These are phyloP conservation scores for Neurospora sp. DNA, from an alignment of 495 filamentous ascomycete species.

Conservation along the genomic window DNA sequence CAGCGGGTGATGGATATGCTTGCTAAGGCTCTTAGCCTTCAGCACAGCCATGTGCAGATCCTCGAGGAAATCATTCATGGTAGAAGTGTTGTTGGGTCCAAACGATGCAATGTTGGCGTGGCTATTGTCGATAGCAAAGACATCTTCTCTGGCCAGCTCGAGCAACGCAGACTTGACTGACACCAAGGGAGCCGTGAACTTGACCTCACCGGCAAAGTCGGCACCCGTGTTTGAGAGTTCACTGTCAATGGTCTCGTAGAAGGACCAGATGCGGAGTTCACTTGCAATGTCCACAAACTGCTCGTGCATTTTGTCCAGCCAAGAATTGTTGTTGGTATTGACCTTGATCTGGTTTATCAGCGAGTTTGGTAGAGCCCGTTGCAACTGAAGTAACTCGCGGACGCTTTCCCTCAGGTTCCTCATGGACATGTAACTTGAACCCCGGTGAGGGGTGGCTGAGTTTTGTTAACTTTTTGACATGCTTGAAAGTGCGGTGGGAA, in stretches of 20 bases:
- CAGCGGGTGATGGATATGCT: conserved; percentile 32
- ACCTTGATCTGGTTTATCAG: conserved; percentile 41
- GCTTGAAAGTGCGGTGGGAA: background rate
- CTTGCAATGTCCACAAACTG: conserved; percentile 49
- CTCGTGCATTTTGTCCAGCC: conserved; percentile 41
- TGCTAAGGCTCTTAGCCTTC: conserved; percentile 32
- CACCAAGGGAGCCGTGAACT: conserved; percentile 48
- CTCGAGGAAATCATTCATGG: conserved; percentile 38
- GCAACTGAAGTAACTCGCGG: conserved; percentile 42
- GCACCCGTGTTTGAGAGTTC: conserved; percentile 35
- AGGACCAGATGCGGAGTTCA: conserved; percentile 58
- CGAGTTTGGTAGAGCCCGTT: conserved; percentile 39
- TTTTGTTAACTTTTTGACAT: conserved; percentile 3
- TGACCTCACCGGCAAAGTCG: conserved; percentile 19
- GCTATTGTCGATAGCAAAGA: conserved; percentile 47
- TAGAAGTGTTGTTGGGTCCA: conserved; percentile 39
- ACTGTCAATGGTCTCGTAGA: conserved; percentile 55
- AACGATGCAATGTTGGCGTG: conserved; percentile 50
- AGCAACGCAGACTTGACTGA: conserved; percentile 52
- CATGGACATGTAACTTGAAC: conserved; percentile 55
- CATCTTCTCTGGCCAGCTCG: conserved; percentile 44
- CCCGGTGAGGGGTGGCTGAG: conserved; percentile 50
- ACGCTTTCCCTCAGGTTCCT: conserved; percentile 46
- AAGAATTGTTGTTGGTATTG: conserved; percentile 23
- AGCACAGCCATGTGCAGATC: conserved; percentile 37